A percentile compares a stretch with the other conserved stretches of the same genome.
These are phyloP conservation scores for Hydnomerulius pinastri DNA, from an alignment of 768 basidiomycete species.

Conservation along the genomic window DNA sequence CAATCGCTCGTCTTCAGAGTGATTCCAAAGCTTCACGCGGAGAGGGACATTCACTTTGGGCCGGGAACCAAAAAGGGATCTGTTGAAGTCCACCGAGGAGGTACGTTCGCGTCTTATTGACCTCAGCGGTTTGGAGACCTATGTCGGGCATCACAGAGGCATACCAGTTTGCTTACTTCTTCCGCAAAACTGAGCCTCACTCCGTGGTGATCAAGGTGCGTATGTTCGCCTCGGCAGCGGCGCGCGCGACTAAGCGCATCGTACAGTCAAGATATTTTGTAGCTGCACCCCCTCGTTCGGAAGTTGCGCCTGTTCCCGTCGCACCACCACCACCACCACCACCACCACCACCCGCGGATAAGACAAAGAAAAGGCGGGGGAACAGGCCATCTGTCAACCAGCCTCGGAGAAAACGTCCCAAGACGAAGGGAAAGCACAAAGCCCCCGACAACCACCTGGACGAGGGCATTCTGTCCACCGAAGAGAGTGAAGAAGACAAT, in stretches of 20 bases:
- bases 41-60: conserved; percentile 48
- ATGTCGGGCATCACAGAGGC: conserved; percentile 49
- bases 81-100: conserved; percentile 84
- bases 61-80: conserved; percentile 60
- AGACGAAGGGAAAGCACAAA: conserved; percentile 41
- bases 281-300: conserved; percentile 27
- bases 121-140: conserved; percentile 4
- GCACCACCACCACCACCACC: neutral
- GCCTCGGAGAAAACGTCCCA: conserved; percentile 34
- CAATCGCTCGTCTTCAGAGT: conserved; percentile 46
- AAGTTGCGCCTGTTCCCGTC: conserved; percentile 12
- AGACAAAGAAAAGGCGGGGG: conserved; percentile 24
- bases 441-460: conserved; percentile 26
- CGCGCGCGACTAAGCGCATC: neutral
- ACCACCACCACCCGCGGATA: neutral
- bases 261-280: conserved; percentile 45
- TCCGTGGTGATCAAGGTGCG: conserved; percentile 81
- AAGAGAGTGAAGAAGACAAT: conserved; percentile 19
- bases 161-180: conserved; percentile 91
- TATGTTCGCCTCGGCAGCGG: neutral
- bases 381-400: conserved; percentile 9
- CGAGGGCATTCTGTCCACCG: conserved; percentile 23
- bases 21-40: conserved; percentile 63
- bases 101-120: conserved; percentile 36
- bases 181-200: conserved; percentile 81